Evolutionary conservation across 2,329 filamentous ascomycete species (phyloP).

Genomic region (Clonostachys byssicola): DNA sequence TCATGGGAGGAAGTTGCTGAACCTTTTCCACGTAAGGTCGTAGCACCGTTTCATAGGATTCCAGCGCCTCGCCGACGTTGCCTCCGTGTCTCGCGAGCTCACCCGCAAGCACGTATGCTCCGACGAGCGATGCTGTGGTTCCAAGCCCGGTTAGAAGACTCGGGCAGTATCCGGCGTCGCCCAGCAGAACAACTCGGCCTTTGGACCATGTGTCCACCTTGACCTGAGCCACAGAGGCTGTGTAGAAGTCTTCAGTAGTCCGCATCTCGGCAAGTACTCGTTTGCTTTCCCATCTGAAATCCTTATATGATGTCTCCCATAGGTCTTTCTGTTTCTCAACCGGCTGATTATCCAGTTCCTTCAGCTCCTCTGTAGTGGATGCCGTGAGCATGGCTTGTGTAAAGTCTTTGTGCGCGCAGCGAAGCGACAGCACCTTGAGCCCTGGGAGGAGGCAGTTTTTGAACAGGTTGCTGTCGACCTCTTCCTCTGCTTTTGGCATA

Average conservation of each 20-base stretch:
- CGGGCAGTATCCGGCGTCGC: conserved; percentile 42
- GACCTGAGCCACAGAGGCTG: conserved; percentile 32
- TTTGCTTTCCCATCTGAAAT: conserved; percentile 33
- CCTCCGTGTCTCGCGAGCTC: conserved; percentile 22
- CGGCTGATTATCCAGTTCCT: conserved; percentile 19
- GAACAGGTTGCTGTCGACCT: conserved; percentile 29
- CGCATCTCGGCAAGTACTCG: conserved; percentile 20
- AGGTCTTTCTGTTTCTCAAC: conserved; percentile 26
- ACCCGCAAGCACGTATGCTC: conserved; percentile 46
- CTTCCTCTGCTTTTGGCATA: conserved; percentile 20
- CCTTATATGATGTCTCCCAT: conserved; percentile 21
- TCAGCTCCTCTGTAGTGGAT: conserved; percentile 13
- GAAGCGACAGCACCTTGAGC: conserved; percentile 29
- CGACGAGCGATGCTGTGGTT: conserved; percentile 34
- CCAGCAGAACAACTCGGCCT: conserved; percentile 37
- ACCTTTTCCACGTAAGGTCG: neutral
- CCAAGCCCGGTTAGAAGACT: conserved; percentile 40
- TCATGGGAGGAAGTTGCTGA: neutral
- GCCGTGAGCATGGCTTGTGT: conserved; percentile 27
- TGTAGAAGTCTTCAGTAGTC: conserved; percentile 34
- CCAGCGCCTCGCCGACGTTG: neutral
- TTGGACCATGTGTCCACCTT: conserved; percentile 21
- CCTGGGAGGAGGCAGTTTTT: conserved; percentile 16
- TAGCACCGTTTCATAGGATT: neutral
- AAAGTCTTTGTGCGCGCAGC: conserved; percentile 27